Evolutionary conservation across 305 asterid species (phyloP), one percentile per base, ranked within the genome.

Genomic region (Fraxinus dipetala): DNA sequence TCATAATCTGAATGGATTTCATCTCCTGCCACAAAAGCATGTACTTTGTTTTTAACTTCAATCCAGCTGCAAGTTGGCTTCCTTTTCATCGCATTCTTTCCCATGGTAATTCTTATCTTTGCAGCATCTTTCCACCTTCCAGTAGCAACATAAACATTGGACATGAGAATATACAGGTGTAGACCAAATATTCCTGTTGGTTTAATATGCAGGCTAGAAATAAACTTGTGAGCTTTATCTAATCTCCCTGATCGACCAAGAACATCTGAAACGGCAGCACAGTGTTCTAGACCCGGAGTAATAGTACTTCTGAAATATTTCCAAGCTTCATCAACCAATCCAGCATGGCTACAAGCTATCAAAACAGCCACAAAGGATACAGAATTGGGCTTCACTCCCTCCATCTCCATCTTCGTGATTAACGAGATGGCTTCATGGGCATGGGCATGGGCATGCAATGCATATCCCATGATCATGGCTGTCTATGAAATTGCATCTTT

Each of bases 301-400:
- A 94, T 90, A 35, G 86, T 95, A 79, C 85, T 85, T 5, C 36
- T 79, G 35, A 91, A 93, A 87, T 89, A 91, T 34, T 79, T 82
- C 97, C 87, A 81, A 79, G 95, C 94, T 85, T 90, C 92, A 73
- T 94, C 93, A 56, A 95, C 93, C 81, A 94, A 89, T 84, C 99
- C 99, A 48, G 92, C 94, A 82, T 94, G 98, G 86, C 97, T 92
- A 86, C 98, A 95, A 40, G 96, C 99, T 20, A 97, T 91, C 83
- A 94, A 82, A 82, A 94, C 91, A 81, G 97, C 97, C 59, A 95
- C 85, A 75, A 92, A 91, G 1, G 95, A 93, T 69, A 89, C 91
- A 26, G 90, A 81, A 85, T 90, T 95, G 54, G 94, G 93, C 16
- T 85, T 84, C 72, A 90, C 82, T 72, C 95, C 94, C 78, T 90